A percentile compares a stretch with the other conserved stretches of the same genome.
These are phyloP conservation scores for Bullera alba DNA, from an alignment of 768 basidiomycete genomes.

Conservation along the genomic window DNA sequence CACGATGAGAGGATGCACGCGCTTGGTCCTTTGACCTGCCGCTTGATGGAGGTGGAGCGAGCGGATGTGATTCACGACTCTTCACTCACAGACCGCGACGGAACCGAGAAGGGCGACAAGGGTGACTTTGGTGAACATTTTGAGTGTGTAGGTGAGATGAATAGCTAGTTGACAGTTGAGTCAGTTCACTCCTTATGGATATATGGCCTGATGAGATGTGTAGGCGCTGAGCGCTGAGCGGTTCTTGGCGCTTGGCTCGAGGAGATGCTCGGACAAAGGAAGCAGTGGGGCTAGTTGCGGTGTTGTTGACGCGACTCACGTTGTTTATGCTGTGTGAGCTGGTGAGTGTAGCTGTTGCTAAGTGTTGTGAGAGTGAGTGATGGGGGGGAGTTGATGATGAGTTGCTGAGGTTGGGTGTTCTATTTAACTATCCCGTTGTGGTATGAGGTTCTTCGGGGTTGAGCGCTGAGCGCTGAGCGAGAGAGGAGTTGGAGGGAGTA, in stretches of 20 bases:
- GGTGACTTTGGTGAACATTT: conserved; percentile 7
- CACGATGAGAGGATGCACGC: too few species aligned
- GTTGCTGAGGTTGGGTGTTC: neutral
- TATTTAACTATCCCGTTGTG: neutral
- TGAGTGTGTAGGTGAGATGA: neutral
- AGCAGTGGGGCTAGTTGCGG: too few species aligned
- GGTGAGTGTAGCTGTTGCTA: neutral
- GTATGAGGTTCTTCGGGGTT: neutral
- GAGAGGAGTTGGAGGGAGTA: neutral
- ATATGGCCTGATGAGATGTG: too few species aligned
- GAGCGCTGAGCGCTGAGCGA: neutral
- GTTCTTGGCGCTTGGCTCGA: too few species aligned
- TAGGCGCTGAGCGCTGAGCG: too few species aligned
- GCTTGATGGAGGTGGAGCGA: neutral
- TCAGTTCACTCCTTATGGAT: too few species aligned
- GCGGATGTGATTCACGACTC: conserved; percentile 9
- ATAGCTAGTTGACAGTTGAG: too few species aligned
- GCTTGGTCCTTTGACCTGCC: too few species aligned
- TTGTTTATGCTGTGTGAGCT: too few species aligned
- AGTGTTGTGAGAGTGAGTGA: neutral
- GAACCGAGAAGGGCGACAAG: conserved; percentile 9
- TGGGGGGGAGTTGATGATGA: neutral
- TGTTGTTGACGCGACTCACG: neutral
- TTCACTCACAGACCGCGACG: conserved; percentile 4
- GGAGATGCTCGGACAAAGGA: too few species aligned